Conservation (phyloP, 225 moss, liverwort and hornwort species). For the Takakia lepidozioides region DNA sequence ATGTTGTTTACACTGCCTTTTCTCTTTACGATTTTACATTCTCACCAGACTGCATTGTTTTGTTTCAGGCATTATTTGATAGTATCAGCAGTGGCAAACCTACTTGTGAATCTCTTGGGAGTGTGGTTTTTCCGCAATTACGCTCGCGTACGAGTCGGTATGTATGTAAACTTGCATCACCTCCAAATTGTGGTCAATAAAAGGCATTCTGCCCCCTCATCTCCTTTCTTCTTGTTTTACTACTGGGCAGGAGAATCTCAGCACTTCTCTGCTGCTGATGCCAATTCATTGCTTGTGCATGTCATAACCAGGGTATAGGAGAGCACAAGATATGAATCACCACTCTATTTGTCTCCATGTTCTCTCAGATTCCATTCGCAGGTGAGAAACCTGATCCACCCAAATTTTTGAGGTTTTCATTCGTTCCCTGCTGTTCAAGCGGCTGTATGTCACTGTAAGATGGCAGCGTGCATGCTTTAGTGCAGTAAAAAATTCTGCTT, state of each 20-base stretch:
- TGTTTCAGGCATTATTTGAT: conserved; percentile 82
- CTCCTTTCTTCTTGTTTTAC: not conserved
- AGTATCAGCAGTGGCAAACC: conserved; percentile 79
- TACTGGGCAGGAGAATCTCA: too few species aligned
- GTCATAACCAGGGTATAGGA: conserved; percentile 87
- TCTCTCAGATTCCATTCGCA: conserved; percentile 84
- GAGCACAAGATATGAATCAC: conserved; percentile 83
- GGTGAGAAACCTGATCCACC: conserved; percentile 35
- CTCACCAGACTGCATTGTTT: too few species aligned
- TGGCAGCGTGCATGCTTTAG: not conserved
- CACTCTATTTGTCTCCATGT: conserved; percentile 90
- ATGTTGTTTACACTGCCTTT: too few species aligned
- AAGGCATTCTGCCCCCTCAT: too few species aligned
- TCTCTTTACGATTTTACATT: too few species aligned
- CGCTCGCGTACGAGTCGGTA: conserved; percentile 74
- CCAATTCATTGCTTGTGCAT: too few species aligned
- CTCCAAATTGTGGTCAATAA: too few species aligned
- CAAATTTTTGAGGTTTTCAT: too few species aligned
- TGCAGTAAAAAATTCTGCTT: not conserved
- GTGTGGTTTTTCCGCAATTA: conserved; percentile 87
- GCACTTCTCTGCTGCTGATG: too few species aligned
- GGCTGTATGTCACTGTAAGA: too few species aligned
- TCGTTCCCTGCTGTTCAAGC: too few species aligned
- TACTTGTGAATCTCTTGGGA: conserved; percentile 76
- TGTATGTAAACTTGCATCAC: conserved; percentile 3